Conservation (phyloP, 805 yeast genomes). For the Zygotorulaspora danielsina region DNA sequence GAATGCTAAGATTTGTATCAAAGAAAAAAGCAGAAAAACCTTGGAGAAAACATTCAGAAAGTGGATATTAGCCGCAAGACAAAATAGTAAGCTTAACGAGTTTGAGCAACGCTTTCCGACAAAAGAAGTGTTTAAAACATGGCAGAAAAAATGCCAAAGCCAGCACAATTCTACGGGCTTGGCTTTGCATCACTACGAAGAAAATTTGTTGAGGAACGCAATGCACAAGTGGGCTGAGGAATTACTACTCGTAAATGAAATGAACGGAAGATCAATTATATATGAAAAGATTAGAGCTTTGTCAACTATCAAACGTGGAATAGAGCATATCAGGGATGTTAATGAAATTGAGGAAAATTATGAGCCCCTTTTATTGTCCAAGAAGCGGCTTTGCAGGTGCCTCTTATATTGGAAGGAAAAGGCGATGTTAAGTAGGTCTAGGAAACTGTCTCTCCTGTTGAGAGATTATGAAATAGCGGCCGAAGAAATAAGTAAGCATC, state of each 20-base stretch:
- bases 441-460: slow-evolving; percentile 9
- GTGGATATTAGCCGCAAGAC: slow-evolving; percentile 4
- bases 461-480: slow-evolving; percentile 8
- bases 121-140: slow-evolving; percentile 1
- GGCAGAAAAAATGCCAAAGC: slow-evolving; percentile 5
- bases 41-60: neutral
- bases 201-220: neutral
- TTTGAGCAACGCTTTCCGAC: neutral
- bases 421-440: neutral
- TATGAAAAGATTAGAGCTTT: slow-evolving; percentile 14
- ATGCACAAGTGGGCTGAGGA: slow-evolving; percentile 6
- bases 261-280: slow-evolving; percentile 12
- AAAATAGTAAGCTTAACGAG: neutral
- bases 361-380: slow-evolving; percentile 6
- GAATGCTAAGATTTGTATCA: neutral
- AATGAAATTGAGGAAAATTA: slow-evolving; percentile 5
- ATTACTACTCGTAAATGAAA: slow-evolving; percentile 2
- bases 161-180: neutral
- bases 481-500: neutral
- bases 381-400: slow-evolving; percentile 4
- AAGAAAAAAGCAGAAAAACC: neutral
- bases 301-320: slow-evolving; percentile 12
- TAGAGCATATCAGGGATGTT: slow-evolving; percentile 10
- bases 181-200: slow-evolving; percentile 3
- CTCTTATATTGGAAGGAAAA: slow-evolving; percentile 7